Conservation (phyloP, 345 rosid genomes). For the Populus davidiana region DNA sequence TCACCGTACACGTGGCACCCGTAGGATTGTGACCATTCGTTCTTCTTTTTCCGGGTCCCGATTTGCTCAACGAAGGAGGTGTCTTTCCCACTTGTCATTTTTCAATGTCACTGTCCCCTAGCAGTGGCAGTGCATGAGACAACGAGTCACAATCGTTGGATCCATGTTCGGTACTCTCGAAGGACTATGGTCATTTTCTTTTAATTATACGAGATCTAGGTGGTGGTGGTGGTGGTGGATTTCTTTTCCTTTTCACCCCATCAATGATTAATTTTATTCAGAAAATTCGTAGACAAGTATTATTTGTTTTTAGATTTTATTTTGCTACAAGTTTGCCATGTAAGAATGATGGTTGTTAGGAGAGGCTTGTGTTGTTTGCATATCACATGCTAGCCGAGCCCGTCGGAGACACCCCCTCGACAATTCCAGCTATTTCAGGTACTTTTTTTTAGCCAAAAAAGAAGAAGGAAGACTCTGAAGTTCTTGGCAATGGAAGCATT, state of each 20-base stretch:
- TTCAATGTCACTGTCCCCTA: constrained; percentile 28
- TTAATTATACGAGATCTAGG: too few species aligned
- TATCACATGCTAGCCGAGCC: neutral
- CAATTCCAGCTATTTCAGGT: neutral
- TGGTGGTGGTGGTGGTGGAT: neutral
- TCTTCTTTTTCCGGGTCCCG: constrained; percentile 13
- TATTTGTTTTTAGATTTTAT: too few species aligned
- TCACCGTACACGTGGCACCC: constrained; percentile 31
- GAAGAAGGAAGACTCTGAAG: neutral
- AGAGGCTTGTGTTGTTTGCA: neutral
- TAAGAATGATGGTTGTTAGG: neutral
- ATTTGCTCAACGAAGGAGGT: neutral
- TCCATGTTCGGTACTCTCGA: constrained; percentile 8
- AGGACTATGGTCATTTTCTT: constrained; percentile 2
- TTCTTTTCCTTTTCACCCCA: neutral
- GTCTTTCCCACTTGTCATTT: constrained; percentile 16
- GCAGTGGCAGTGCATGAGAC: constrained; percentile 29
- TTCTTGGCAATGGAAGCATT: neutral
- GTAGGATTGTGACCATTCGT: constrained; percentile 21
- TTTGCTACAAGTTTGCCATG: neutral
- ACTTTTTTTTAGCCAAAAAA: neutral
- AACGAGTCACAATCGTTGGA: constrained; percentile 29
- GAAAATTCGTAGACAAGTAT: neutral
- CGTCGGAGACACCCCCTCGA: neutral
- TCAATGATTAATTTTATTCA: neutral